Base-by-base conservation (phyloP, 2,329 filamentous ascomycete species). In the Herpotrichia juniperi region DNA sequence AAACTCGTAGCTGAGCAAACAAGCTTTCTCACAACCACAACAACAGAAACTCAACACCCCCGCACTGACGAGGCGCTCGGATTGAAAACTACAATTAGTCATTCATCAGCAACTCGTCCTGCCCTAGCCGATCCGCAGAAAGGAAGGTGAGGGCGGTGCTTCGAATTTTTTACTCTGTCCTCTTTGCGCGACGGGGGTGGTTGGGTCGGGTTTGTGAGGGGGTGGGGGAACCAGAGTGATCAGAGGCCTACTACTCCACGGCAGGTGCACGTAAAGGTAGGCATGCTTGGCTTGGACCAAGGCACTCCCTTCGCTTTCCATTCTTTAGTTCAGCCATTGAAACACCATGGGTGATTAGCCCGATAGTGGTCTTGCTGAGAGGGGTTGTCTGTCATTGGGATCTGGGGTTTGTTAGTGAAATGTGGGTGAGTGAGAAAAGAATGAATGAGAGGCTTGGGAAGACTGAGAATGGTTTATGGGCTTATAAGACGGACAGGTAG, bases 231-330 rank as follows among this genome's bases (percentile, higher is more conserved):
- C 39, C 25, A 30, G 25, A 46, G 16, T 19, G 19, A 31, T 7
- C 10, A 10, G 22, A 30, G 31, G 22, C 22, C 26, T 30, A 35
- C n/a, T 10, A n/a, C n/a, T 8, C 11, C 7, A 19, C 16, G 19
- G 37, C 11, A 11, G 21, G 21, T 25, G 37, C 12, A 40, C 3
- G 25, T 4, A 35, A 17, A 14, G n/a, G 7, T 39, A 40, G 22
- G 19, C 30, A 44, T 64, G 64, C 50, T 50, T 49, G 46, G 1
- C 62, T 54, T 63, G 61, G 32, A 57, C 59, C 52, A 60, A 50
- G 54, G 54, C 64, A 66, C 61, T 68, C 67, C 67, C 66, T 70
- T 60, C 51, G 67, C 55, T 70, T 69, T 70, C 67, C 61, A 64
- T 70, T 70, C 67, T 66, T 57, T 8, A n/a, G 37, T 8, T 40